These are phyloP conservation scores for Nicotiana rustica DNA, from an alignment of 305 asterid species.

Conservation along the genomic window DNA sequence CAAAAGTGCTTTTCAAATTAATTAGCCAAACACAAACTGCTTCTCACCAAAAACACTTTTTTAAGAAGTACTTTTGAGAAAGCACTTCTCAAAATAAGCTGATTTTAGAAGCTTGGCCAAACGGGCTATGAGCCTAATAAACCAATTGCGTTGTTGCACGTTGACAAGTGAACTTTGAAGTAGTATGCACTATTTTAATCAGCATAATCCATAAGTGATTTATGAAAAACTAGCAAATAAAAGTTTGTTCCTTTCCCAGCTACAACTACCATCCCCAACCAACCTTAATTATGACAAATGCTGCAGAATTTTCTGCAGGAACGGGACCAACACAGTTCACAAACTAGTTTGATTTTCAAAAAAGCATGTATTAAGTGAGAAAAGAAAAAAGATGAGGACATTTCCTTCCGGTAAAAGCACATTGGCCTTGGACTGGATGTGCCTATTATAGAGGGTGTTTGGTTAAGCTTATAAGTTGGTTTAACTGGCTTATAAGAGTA, in stretches of 20 bases:
- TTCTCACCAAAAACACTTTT: too few species aligned
- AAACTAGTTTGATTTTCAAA: background rate
- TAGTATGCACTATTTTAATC: background rate
- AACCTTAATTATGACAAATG: background rate
- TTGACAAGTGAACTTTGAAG: constrained; percentile 14
- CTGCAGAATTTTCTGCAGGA: background rate
- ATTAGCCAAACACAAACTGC: too few species aligned
- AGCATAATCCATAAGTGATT: background rate
- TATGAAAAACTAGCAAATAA: background rate
- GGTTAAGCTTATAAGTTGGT: too few species aligned
- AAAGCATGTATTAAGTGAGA: background rate
- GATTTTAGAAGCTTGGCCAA: too few species aligned
- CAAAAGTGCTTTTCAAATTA: too few species aligned
- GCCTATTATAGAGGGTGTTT: background rate
- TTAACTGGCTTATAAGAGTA: too few species aligned
- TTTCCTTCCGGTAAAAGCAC: background rate
- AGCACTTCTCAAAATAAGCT: too few species aligned
- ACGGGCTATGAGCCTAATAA: background rate
- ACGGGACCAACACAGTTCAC: background rate
- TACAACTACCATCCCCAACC: constrained; percentile 7
- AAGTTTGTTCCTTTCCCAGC: background rate
- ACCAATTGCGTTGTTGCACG: constrained; percentile 15
- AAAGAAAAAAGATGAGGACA: constrained; percentile 11
- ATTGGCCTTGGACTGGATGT: background rate
- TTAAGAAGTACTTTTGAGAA: too few species aligned